Conservation (phyloP, 306 rosid genomes). For the Ochetophila trinervis region DNA sequence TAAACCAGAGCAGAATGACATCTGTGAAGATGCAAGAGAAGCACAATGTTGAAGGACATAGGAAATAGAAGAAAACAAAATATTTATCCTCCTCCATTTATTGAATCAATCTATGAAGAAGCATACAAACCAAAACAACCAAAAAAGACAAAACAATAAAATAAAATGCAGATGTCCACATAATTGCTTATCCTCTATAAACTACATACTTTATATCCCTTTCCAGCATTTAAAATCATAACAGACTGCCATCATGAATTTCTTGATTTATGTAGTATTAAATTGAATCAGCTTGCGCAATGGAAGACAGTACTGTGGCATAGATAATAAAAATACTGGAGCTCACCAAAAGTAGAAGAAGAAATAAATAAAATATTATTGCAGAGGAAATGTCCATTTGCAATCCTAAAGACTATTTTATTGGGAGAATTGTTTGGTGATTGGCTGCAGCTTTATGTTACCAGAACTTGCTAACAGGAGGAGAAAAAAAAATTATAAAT, state of each 20-base stretch:
- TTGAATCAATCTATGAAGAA: too few species aligned
- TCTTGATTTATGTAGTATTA: too few species aligned
- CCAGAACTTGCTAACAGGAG: conserved; percentile 31
- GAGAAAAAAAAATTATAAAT: conserved; percentile 31
- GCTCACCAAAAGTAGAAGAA: not conserved
- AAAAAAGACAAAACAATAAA: too few species aligned
- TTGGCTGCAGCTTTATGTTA: conserved; percentile 12
- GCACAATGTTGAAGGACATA: not conserved
- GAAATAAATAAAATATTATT: not conserved
- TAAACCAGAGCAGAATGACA: not conserved
- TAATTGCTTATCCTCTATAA: not conserved
- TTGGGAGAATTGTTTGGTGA: conserved; percentile 1
- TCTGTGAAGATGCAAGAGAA: not conserved
- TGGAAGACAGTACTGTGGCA: too few species aligned
- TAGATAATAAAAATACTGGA: too few species aligned
- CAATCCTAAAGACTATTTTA: conserved; percentile 4
- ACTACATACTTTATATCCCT: too few species aligned
- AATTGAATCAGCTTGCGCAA: too few species aligned
- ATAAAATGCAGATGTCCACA: too few species aligned
- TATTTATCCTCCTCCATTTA: too few species aligned
- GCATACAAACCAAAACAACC: too few species aligned
- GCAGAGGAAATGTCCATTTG: not conserved
- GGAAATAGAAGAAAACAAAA: not conserved
- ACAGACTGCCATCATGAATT: not conserved
- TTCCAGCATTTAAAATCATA: conserved; percentile 5